Percentiles rank a stretch among this genome's conserved stretches.
Evolutionary conservation across 257 asterid species (phyloP).

Genomic region (Phtheirospermum japonicum): DNA sequence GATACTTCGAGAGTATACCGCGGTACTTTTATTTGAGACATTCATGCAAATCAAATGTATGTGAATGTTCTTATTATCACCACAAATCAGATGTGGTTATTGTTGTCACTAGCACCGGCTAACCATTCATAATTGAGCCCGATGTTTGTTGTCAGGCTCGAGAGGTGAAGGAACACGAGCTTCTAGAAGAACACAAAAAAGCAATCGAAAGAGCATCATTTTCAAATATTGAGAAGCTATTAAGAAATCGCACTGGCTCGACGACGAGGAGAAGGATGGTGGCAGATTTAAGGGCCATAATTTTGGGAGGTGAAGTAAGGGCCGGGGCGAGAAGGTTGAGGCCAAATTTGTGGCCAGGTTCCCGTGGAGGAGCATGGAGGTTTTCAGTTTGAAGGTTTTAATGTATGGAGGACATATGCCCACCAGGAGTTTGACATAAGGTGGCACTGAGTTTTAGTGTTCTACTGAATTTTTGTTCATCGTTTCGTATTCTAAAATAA

Average conservation of each 20-base stretch:
- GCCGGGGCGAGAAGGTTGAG: slow-evolving; percentile 20
- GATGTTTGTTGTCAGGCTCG: too few relatives aligned
- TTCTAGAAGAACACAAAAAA: slow-evolving; percentile 41
- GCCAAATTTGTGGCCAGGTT: slow-evolving; percentile 46
- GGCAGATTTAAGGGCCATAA: slow-evolving; percentile 34
- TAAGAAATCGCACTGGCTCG: slow-evolving; percentile 88
- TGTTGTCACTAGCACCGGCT: too few relatives aligned
- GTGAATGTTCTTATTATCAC: too few relatives aligned
- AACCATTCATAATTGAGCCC: too few relatives aligned
- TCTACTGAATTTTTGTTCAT: neutral
- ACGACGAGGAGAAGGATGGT: slow-evolving; percentile 52
- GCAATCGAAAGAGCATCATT: slow-evolving; percentile 55
- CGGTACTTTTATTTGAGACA: too few relatives aligned
- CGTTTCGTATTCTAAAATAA: neutral
- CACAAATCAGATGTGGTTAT: too few relatives aligned
- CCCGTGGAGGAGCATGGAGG: slow-evolving; percentile 91
- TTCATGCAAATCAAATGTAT: too few relatives aligned
- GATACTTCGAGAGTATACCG: too few relatives aligned
- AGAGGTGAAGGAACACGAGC: too few relatives aligned
- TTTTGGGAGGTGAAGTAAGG: slow-evolving; percentile 27
- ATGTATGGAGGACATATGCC: neutral
- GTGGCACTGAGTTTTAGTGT: slow-evolving; percentile 18
- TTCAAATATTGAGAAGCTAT: slow-evolving; percentile 70
- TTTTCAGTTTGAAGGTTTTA: neutral
- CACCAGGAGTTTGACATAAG: slow-evolving; percentile 22